Evolutionary conservation across 352 stramenopile species (phyloP).

Genomic region (Phytopythium mirpurense): DNA sequence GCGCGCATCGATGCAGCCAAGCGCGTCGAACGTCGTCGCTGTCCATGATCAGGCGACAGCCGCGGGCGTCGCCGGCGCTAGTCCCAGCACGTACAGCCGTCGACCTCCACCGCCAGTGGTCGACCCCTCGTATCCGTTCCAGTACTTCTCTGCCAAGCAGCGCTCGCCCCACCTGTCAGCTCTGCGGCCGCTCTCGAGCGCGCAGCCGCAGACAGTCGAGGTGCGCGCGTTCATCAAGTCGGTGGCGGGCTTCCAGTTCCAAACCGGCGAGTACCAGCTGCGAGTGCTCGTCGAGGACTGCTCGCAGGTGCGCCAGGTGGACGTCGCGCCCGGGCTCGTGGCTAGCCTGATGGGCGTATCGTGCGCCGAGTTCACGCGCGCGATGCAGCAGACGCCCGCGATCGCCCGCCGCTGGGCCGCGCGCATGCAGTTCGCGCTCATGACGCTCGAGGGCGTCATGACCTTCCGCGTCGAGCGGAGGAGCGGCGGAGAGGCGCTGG

Average conservation of each 20-base stretch:
- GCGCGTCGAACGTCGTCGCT: not conserved
- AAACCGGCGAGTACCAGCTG: constrained; percentile 61
- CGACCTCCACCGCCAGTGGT: not conserved
- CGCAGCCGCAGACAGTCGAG: constrained; percentile 17
- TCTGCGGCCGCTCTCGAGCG: not conserved
- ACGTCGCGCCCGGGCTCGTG: constrained; percentile 54
- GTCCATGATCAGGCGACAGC: not conserved
- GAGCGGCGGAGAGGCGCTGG: constrained; percentile 26
- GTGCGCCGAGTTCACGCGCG: constrained; percentile 57
- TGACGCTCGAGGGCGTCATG: constrained; percentile 81
- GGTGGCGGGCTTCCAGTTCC: constrained; percentile 77
- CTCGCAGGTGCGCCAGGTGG: constrained; percentile 43
- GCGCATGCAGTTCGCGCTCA: constrained; percentile 76
- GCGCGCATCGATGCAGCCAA: not conserved
- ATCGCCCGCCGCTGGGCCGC: constrained; percentile 60
- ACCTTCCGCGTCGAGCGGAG: constrained; percentile 24
- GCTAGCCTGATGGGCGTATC: constrained; percentile 69
- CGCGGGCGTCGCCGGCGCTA: not conserved
- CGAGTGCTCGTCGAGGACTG: constrained; percentile 76
- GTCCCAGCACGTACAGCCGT: not conserved
- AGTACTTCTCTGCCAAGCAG: constrained; percentile 38
- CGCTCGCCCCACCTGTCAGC: constrained; percentile 13
- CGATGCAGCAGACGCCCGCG: constrained; percentile 56
- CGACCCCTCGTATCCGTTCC: constrained; percentile 30
- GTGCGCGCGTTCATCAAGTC: constrained; percentile 80